These are phyloP conservation scores for Leccinum barrowsii DNA, from an alignment of 768 basidiomycete genomes.

Conservation along the genomic window DNA sequence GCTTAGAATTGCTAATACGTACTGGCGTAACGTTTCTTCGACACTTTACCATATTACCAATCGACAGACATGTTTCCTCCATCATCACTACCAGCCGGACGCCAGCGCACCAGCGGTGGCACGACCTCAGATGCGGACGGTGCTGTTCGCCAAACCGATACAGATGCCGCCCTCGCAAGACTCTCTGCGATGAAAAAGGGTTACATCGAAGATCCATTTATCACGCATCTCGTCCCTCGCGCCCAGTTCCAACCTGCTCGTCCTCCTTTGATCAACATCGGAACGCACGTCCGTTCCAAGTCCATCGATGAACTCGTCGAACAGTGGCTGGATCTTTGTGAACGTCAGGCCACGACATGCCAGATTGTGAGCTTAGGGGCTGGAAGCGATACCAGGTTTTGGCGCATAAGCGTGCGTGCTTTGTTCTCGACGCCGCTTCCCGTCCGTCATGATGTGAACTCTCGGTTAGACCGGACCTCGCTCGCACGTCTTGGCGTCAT, in stretches of 20 bases:
- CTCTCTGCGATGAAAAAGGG: slow-evolving; percentile 77
- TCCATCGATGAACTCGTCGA: slow-evolving; percentile 77
- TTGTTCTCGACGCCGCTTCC: background rate
- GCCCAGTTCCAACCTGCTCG: slow-evolving; percentile 55
- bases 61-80: slow-evolving; percentile 12
- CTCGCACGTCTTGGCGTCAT: slow-evolving; percentile 49
- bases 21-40: no score
- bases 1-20: background rate
- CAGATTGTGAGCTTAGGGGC: slow-evolving; percentile 96
- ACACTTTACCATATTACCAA: background rate
- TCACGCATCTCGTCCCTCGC: slow-evolving; percentile 62
- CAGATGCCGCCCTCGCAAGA: slow-evolving; percentile 79
- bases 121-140: slow-evolving; percentile 46
- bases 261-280: slow-evolving; percentile 92
- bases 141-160: slow-evolving; percentile 73
- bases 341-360: slow-evolving; percentile 43
- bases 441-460: slow-evolving; percentile 12
- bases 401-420: slow-evolving; percentile 74
- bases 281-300: slow-evolving; percentile 82
- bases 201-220: slow-evolving; percentile 80
- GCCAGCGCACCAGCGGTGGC: slow-evolving; percentile 10
- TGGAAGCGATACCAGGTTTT: slow-evolving; percentile 94
- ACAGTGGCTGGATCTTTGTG: slow-evolving; percentile 53
- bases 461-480: slow-evolving; percentile 52
- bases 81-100: slow-evolving; percentile 4